These are phyloP conservation scores for Suillus fuscotomentosus DNA, from an alignment of 768 basidiomycete genomes.

Conservation along the genomic window DNA sequence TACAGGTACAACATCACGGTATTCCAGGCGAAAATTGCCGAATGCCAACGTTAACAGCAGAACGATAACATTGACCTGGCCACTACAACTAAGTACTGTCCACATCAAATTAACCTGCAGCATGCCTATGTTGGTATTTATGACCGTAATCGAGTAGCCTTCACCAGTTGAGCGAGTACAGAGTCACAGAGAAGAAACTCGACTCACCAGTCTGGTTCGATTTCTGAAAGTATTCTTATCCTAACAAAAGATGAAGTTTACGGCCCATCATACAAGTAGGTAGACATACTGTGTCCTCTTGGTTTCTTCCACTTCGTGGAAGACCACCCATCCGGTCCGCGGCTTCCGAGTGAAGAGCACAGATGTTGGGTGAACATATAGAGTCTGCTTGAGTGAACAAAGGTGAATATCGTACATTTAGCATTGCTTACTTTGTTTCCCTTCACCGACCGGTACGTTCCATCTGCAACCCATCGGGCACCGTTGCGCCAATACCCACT, in stretches of 20 bases:
- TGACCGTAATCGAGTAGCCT: constrained; percentile 54
- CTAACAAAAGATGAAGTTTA: constrained; percentile 38
- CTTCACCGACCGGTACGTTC: constrained; percentile 86
- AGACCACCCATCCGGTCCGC: constrained; percentile 89
- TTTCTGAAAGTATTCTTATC: constrained; percentile 90
- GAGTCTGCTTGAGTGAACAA: constrained; percentile 43
- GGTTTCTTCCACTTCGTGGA: constrained; percentile 95
- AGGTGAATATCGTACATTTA: background rate
- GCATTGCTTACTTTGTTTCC: constrained; percentile 67
- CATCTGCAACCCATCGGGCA: constrained; percentile 88
- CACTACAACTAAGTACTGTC: background rate
- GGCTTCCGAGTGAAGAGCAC: constrained; percentile 93
- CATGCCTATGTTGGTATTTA: constrained; percentile 38
- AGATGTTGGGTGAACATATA: constrained; percentile 92
- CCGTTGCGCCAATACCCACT: constrained; percentile 94
- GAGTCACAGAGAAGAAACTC: background rate
- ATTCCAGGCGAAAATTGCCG: background rate
- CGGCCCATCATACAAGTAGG: background rate
- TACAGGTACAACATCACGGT: background rate
- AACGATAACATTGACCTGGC: background rate
- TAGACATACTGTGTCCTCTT: constrained; percentile 82
- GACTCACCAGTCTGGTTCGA: constrained; percentile 88
- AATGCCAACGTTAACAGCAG: background rate
- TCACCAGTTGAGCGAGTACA: constrained; percentile 7
- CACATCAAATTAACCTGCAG: background rate